These are phyloP conservation scores for Phytopythium kandeliae DNA, from an alignment of 352 stramenopile genomes.

Conservation along the genomic window DNA sequence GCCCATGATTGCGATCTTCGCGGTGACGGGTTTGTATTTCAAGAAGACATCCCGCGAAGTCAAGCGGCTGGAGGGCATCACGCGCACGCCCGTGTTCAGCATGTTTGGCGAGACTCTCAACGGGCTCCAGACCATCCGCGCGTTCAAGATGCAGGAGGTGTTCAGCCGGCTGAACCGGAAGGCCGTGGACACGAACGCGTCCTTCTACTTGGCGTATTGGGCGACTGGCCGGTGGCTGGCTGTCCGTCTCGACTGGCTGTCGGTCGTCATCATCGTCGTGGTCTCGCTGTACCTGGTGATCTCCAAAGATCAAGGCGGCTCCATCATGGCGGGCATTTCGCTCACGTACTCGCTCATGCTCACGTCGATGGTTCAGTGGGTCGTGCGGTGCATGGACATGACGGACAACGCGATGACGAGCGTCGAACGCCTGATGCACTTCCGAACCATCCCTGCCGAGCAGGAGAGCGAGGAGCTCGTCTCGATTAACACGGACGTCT, in stretches of 20 bases:
- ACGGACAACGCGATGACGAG: slow-evolving; percentile 57
- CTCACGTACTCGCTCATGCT: slow-evolving; percentile 31
- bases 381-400: slow-evolving; percentile 18
- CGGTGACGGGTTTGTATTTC: slow-evolving; percentile 75
- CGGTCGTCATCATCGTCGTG: slow-evolving; percentile 81
- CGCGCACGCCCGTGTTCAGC: slow-evolving; percentile 87
- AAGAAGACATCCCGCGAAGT: slow-evolving; percentile 78
- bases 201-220: slow-evolving; percentile 34
- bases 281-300: slow-evolving; percentile 83
- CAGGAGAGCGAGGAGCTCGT: slow-evolving; percentile 20
- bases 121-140: slow-evolving; percentile 91
- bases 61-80: slow-evolving; percentile 92
- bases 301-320: slow-evolving; percentile 25
- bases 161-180: slow-evolving; percentile 28
- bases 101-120: slow-evolving; percentile 90
- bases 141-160: slow-evolving; percentile 39
- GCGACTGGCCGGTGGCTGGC: slow-evolving; percentile 87
- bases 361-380: slow-evolving; percentile 37
- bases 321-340: slow-evolving; percentile 18
- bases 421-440: slow-evolving; percentile 35
- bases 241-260: slow-evolving; percentile 82
- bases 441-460: slow-evolving; percentile 25
- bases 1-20: slow-evolving; percentile 50
- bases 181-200: slow-evolving; percentile 34
- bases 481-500: slow-evolving; percentile 10